phyloP scores from a whole-genome alignment of 805 yeast species.

The Metschnikowia noctiluminum region DNA sequence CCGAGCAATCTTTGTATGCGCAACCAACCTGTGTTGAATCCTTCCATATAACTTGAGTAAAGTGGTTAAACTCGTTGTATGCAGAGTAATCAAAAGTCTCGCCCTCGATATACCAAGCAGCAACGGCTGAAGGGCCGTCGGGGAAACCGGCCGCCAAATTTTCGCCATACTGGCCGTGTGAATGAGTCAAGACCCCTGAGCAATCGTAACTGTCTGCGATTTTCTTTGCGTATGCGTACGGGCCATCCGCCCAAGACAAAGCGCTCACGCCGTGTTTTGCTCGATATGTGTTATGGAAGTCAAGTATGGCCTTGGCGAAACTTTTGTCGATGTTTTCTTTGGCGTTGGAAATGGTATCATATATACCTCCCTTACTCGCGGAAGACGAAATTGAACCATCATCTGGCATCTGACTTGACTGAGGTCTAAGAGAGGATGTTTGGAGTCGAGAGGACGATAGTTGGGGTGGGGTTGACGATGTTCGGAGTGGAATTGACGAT shows the following conservation, averaged over 20 bases:
- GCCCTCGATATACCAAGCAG: slow-evolving; percentile 43
- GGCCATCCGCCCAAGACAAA: slow-evolving; percentile 30
- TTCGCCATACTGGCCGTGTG: slow-evolving; percentile 41
- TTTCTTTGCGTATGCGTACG: slow-evolving; percentile 32
- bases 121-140: slow-evolving; percentile 29
- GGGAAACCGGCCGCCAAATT: slow-evolving; percentile 37
- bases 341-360: slow-evolving; percentile 20
- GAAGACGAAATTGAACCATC: slow-evolving; percentile 1
- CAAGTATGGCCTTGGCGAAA: slow-evolving; percentile 31
- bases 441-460: too few species aligned
- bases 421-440: not conserved
- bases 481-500: too few species aligned
- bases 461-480: too few species aligned
- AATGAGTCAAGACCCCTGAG: slow-evolving; percentile 34
- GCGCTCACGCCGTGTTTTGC: slow-evolving; percentile 28
- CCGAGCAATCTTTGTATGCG: slow-evolving; percentile 31
- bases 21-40: slow-evolving; percentile 29
- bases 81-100: slow-evolving; percentile 23
- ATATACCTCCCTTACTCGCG: slow-evolving; percentile 11
- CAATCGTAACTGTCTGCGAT: slow-evolving; percentile 37
- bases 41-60: slow-evolving; percentile 33
- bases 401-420: not conserved
- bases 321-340: slow-evolving; percentile 21
- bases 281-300: slow-evolving; percentile 33
- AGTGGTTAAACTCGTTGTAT: slow-evolving; percentile 28